Percentiles rank a stretch among this genome's conserved stretches.
Evolutionary conservation across 2,329 filamentous ascomycete genomes (phyloP).

Genomic region (Lecanicillium sp.): DNA sequence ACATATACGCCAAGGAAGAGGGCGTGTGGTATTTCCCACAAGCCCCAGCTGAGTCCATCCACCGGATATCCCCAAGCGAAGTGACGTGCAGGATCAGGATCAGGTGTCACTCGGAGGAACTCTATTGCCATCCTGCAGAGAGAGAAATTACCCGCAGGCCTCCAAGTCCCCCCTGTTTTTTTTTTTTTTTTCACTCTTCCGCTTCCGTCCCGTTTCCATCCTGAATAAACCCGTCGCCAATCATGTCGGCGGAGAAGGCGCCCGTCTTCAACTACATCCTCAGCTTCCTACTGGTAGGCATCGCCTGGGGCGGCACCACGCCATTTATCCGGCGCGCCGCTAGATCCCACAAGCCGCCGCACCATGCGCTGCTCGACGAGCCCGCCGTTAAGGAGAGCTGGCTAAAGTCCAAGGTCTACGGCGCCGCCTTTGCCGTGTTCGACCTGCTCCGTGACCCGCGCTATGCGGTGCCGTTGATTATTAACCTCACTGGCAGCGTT

Average conservation of each 20-base stretch:
- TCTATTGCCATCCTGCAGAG: no score
- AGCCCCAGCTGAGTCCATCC: no score
- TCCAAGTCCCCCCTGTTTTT: no score
- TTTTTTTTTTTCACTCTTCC: no score
- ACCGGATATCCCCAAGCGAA: no score
- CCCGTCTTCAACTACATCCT: constrained; percentile 73
- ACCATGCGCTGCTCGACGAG: constrained; percentile 46
- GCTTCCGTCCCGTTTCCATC: no score
- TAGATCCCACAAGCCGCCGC: constrained; percentile 59
- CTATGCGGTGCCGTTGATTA: constrained; percentile 75
- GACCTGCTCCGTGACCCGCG: constrained; percentile 74
- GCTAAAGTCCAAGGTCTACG: constrained; percentile 54
- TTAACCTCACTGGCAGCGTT: constrained; percentile 87
- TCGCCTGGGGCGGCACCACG: constrained; percentile 90
- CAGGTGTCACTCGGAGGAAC: no score
- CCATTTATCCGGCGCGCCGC: constrained; percentile 87
- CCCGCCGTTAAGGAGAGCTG: constrained; percentile 47
- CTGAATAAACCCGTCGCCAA: no score
- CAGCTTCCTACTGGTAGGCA: constrained; percentile 82
- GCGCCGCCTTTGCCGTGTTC: constrained; percentile 63
- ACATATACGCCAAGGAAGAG: no score
- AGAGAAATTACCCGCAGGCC: no score
- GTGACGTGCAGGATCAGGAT: no score
- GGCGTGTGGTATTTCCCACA: no score
- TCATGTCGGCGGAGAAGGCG: constrained; percentile 23